These are phyloP conservation scores for Sarcodon sp. DNA, from an alignment of 768 basidiomycete species.

Conservation along the genomic window DNA sequence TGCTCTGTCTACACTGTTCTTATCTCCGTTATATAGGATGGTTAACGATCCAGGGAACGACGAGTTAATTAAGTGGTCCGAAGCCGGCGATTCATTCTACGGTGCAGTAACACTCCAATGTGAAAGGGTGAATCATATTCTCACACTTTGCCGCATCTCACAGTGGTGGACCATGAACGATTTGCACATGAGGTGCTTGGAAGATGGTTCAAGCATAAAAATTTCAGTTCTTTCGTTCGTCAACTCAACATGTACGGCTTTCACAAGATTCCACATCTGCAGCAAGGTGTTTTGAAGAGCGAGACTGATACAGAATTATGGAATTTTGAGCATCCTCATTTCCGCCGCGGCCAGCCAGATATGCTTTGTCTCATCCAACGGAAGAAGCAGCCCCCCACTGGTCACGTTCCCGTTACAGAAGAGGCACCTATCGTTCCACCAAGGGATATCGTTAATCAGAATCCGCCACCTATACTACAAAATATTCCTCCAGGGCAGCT, in stretches of 20 bases:
- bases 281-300: slow-evolving; percentile 82
- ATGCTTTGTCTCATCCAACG: slow-evolving; percentile 79
- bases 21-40: slow-evolving; percentile 43
- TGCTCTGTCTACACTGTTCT: slow-evolving; percentile 3
- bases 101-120: slow-evolving; percentile 31
- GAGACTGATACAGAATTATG: slow-evolving; percentile 74
- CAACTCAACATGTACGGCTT: slow-evolving; percentile 97
- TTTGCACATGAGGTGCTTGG: slow-evolving; percentile 86
- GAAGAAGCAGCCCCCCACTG: slow-evolving; percentile 45
- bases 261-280: slow-evolving; percentile 91
- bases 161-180: slow-evolving; percentile 86
- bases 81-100: slow-evolving; percentile 85
- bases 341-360: slow-evolving; percentile 81
- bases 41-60: slow-evolving; percentile 77
- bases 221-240: slow-evolving; percentile 85
- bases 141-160: neutral
- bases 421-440: slow-evolving; percentile 9
- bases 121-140: neutral
- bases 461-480: slow-evolving; percentile 5
- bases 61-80: slow-evolving; percentile 85
- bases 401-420: slow-evolving; percentile 14
- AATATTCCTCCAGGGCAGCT: slow-evolving; percentile 33
- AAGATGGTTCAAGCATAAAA: slow-evolving; percentile 95
- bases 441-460: slow-evolving; percentile 4
- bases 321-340: slow-evolving; percentile 89